Evolutionary conservation across 768 basidiomycete species (phyloP).

Genomic region (Trametes coccinea): DNA sequence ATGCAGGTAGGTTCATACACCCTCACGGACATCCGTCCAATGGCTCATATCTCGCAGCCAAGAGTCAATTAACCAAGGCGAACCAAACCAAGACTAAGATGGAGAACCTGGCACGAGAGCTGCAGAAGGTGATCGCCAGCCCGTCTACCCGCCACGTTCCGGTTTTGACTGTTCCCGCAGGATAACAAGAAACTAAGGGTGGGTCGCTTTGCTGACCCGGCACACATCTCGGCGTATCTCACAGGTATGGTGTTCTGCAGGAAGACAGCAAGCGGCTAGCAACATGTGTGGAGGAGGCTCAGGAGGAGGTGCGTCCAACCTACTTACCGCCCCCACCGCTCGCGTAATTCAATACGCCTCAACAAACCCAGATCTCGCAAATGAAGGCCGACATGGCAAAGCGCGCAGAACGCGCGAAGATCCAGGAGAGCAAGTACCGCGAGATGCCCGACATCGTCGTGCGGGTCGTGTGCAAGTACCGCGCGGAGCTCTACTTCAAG

Average conservation of each 20-base stretch:
- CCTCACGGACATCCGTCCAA: not conserved
- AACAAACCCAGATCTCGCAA: slow-evolving; percentile 56
- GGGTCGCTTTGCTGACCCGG: slow-evolving; percentile 34
- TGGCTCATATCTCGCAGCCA: slow-evolving; percentile 45
- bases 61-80: slow-evolving; percentile 81
- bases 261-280: slow-evolving; percentile 83
- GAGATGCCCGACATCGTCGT: slow-evolving; percentile 90
- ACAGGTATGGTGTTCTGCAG: slow-evolving; percentile 38
- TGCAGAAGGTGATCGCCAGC: slow-evolving; percentile 70
- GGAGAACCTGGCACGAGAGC: slow-evolving; percentile 85
- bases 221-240: slow-evolving; percentile 46
- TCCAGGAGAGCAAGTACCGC: slow-evolving; percentile 78
- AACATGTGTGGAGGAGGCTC: slow-evolving; percentile 81
- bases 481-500: slow-evolving; percentile 91
- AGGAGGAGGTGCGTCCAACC: slow-evolving; percentile 63
- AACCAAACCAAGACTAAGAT: slow-evolving; percentile 89
- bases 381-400: slow-evolving; percentile 84
- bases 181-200: slow-evolving; percentile 90
- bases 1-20: slow-evolving; percentile 57
- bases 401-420: slow-evolving; percentile 74
- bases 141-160: slow-evolving; percentile 1
- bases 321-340: not conserved
- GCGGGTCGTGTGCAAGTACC: slow-evolving; percentile 86
- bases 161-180: slow-evolving; percentile 41
- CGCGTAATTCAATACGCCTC: not conserved